Percentiles rank a stretch among this genome's conserved stretches.
Evolutionary conservation across 345 rosid species (phyloP).

Genomic region (Eucalyptus coolabah): DNA sequence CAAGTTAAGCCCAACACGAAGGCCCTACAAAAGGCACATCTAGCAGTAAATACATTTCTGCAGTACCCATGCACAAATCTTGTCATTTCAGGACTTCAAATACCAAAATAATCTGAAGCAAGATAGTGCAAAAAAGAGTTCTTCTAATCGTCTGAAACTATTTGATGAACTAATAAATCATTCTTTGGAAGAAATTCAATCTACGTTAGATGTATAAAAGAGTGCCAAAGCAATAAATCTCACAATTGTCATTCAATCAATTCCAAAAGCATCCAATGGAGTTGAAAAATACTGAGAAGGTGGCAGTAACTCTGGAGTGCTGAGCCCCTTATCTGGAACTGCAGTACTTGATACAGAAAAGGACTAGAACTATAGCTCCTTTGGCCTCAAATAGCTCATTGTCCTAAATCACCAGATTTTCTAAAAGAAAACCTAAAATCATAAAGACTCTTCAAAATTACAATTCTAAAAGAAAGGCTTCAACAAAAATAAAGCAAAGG

Average conservation of each 20-base stretch:
- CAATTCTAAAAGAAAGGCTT: neutral
- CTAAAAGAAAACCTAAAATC: neutral
- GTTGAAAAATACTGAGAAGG: neutral
- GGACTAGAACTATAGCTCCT: neutral
- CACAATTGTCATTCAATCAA: neutral
- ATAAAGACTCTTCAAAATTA: neutral
- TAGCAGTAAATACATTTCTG: neutral
- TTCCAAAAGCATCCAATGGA: neutral
- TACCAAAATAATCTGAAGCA: neutral
- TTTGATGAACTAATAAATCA: neutral
- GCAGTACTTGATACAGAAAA: neutral
- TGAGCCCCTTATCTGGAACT: neutral
- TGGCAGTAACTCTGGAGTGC: neutral
- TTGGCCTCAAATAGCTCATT: neutral
- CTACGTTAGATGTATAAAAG: neutral
- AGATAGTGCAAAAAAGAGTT: neutral
- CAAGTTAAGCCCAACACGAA: slow-evolving; percentile 89
- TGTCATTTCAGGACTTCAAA: neutral
- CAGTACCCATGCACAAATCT: neutral
- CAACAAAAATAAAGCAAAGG: neutral
- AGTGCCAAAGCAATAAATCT: neutral
- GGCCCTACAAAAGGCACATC: slow-evolving; percentile 39
- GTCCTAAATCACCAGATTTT: neutral
- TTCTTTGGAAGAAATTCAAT: neutral
- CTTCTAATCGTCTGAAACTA: neutral